Evolutionary conservation across 371 early-diverging fungal species (phyloP).

Genomic region (Apophysomyces ossiformis): DNA sequence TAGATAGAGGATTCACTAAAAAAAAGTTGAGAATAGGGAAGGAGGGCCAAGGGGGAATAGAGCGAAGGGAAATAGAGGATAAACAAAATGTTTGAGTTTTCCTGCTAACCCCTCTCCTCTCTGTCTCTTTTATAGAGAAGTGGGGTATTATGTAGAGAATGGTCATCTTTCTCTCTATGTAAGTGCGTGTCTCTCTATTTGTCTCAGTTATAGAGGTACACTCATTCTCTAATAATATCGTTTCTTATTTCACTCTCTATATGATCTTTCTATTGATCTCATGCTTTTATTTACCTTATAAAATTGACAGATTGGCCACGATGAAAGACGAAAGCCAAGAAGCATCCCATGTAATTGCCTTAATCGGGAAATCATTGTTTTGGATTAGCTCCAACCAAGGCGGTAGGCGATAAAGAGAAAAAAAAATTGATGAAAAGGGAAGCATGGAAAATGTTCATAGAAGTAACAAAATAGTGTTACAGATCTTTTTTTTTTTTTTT

Average conservation of each 20-base stretch:
- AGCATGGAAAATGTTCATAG: conserved; percentile 9
- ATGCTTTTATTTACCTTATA: conserved; percentile 11
- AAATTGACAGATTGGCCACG: conserved; percentile 9
- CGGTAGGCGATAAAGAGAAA: neutral
- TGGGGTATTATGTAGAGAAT: too few relatives aligned
- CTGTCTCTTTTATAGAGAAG: neutral
- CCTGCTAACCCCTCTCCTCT: neutral
- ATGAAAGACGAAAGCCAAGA: conserved; percentile 9
- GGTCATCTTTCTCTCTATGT: too few relatives aligned
- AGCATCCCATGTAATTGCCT: conserved; percentile 8
- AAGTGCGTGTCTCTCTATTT: neutral
- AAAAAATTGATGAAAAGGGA: conserved; percentile 2
- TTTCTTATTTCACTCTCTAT: neutral
- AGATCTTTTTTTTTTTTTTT: conserved; percentile 2
- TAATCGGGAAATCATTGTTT: conserved; percentile 10
- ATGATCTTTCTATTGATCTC: neutral
- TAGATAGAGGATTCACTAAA: neutral
- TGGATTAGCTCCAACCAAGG: conserved; percentile 7
- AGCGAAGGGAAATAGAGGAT: neutral
- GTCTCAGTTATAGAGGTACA: neutral
- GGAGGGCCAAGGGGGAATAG: neutral
- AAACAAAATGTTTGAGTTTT: conserved; percentile 8
- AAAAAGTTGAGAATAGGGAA: neutral
- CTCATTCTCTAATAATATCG: neutral
- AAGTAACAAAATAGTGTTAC: conserved; percentile 10